Base-by-base conservation (phyloP, 163 green algal species). In the Scenedesmus sp. region DNA sequence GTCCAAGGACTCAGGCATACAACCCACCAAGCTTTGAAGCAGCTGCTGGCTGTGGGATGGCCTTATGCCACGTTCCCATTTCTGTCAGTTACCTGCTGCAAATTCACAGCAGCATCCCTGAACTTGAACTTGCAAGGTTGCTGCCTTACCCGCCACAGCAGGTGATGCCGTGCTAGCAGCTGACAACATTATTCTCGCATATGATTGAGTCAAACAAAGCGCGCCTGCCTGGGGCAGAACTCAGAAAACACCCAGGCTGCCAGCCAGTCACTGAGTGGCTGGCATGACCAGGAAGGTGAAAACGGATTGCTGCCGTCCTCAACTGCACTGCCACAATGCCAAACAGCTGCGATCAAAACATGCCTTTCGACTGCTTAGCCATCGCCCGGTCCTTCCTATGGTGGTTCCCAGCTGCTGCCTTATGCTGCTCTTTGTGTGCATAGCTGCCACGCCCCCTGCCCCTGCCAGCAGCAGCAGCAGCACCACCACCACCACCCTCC, bases 331-430 rank as follows among this genome's bases (percentile, higher is more conserved):
- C 13, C 34, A n/a, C 26, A 59, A 9, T 79, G 54, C 57, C 10
- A 57, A 2, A 3, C 8, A 76, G 26, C 20, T 8, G 56, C 59
- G 0, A 73, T 84, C 74, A 91, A 23, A 91, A 91, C 91, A 95
- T 92, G 8, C 94, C 87, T 54, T 64, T 86, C 0, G 76, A 94
- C 81, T 94, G 92, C 91, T 97, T 97, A 2, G 86, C 82, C 4
- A 94, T 59, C 16, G 97, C 96, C 1, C 96, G 87, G 73, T 98
- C 97, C 76, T 96, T 97, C n/a, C 97, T 86, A 83, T 98, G 94
- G 88, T 98, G 97, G 86, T 98, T 98, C 20, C 57, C 96, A 26
- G 98, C 92, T 0, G 94, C 94, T 0, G 93, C 92, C 90, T 98
- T 98, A 90, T 98, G 95, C 90, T 95, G 86, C 81, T 97, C 96